Percentiles rank a stretch among this genome's conserved stretches.
phyloP scores from a whole-genome alignment of 306 rosid genomes.

The Erythrophleum fordii region DNA sequence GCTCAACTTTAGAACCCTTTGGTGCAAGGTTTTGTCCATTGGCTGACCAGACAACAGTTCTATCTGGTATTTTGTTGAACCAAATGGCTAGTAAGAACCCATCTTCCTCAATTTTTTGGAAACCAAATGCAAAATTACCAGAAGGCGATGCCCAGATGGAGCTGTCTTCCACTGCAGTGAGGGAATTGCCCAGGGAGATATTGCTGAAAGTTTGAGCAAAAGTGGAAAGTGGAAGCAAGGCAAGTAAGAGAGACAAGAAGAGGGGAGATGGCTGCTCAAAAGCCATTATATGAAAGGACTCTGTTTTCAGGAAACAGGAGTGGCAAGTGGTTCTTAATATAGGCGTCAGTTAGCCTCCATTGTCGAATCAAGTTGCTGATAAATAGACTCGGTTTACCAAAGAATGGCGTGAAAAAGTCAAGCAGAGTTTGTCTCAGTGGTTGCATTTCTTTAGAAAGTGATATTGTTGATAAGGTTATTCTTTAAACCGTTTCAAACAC shows the following conservation, averaged over 20 bases:
- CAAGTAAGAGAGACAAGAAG: neutral
- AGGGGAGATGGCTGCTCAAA: neutral
- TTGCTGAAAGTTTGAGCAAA: slow-evolving; percentile 31
- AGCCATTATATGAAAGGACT: neutral
- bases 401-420: neutral
- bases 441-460: no score
- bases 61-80: slow-evolving; percentile 49
- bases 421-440: no score
- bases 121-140: slow-evolving; percentile 58
- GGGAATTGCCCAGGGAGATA: slow-evolving; percentile 30
- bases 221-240: slow-evolving; percentile 11
- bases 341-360: neutral
- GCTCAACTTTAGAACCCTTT: slow-evolving; percentile 43
- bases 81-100: slow-evolving; percentile 55
- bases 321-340: neutral
- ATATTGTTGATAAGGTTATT: no score
- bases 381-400: neutral
- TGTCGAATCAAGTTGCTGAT: no score
- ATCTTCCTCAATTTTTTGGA: slow-evolving; percentile 8
- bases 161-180: slow-evolving; percentile 17
- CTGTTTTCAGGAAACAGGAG: neutral
- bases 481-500: no score
- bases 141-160: slow-evolving; percentile 39
- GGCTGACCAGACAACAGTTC: slow-evolving; percentile 55
- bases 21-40: slow-evolving; percentile 22